Base-by-base conservation (phyloP, 2,329 filamentous ascomycete species). In the Magnaporthiopsis poae region DNA sequence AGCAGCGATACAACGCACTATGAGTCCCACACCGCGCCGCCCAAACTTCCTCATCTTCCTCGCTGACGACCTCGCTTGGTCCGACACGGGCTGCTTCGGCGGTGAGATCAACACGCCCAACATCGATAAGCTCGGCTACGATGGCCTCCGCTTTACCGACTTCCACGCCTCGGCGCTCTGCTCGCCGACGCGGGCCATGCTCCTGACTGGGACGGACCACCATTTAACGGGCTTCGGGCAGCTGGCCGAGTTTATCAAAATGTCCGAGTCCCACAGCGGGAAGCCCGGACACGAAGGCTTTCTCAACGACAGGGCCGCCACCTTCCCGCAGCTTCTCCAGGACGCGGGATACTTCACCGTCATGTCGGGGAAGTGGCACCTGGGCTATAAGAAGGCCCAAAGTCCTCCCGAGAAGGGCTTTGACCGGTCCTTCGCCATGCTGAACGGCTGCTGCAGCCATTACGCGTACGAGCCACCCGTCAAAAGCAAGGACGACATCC, bases 101-200 rank as follows among this genome's bases (percentile, higher is more conserved):
- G 71, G 69, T 4, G 75, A 77, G 62, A 76, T 76, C 64, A 52
- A 69, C 4, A 76, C 75, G 0, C 74, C 75, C n/a, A 71, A 73
- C 15, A 72, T 77, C 35, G 72, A 76, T 33, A 64, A 56, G 18
- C 69, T 75, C 1, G 69, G 68, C 13, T 73, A 74, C 8, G 73
- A 78, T 64, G 59, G 25, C 60, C 25, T 68, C 13, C 82, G 85
- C 7, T 86, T 88, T 71, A 88, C 85, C 0, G 83, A 87, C 69
- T 88, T 86, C 73, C 86, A 89, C 71, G 83, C 84, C 2, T 86
- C 87, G 0, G 83, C 86, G 3, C 86, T 86, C 65, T 89, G 86
- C 74, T 88, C 85, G 65, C 87, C 87, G 2, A 86, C 85, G 4
- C 79, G 86, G 56, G 83, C 86, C 21, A 89, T 89, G 86, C 80